A percentile compares a stretch with the other conserved stretches of the same genome.
Conservation (phyloP, 1,284 basidiomycete species). For the Erythrobasidium hasegawianum region DNA sequence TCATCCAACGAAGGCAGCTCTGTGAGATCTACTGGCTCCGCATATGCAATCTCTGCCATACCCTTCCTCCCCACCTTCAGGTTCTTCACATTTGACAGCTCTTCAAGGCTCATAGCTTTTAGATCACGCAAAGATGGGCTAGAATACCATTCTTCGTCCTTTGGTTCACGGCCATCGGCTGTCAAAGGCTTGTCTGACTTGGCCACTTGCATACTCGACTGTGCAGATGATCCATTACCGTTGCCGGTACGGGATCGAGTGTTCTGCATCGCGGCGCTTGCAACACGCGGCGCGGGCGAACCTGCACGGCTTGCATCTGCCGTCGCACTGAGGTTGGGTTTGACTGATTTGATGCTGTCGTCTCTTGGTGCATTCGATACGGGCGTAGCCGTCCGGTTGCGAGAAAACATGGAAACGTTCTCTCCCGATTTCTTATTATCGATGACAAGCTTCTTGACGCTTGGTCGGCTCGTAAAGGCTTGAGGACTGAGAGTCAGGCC, state of each 20-base stretch:
- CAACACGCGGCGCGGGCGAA: not conserved
- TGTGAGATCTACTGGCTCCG: constrained; percentile 88
- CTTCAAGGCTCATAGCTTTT: constrained; percentile 64
- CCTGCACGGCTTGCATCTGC: not conserved
- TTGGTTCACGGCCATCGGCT: constrained; percentile 49
- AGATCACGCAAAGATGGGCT: constrained; percentile 70
- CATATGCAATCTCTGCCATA: constrained; percentile 84
- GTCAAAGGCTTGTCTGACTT: not conserved
- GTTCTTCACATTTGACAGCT: constrained; percentile 64
- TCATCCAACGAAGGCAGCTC: constrained; percentile 72
- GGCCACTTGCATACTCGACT: not conserved
- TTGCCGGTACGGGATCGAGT: not conserved
- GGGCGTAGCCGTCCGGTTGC: constrained; percentile 21
- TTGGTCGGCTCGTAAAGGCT: constrained; percentile 68
- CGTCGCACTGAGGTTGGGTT: not conserved
- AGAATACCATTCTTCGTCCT: constrained; percentile 85
- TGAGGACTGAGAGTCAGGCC: constrained; percentile 53
- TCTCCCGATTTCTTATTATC: constrained; percentile 56
- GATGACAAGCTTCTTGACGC: constrained; percentile 90
- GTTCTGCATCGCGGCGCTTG: not conserved
- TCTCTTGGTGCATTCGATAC: constrained; percentile 1
- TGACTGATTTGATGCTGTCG: not conserved
- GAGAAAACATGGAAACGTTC: constrained; percentile 14
- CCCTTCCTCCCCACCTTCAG: constrained; percentile 86
- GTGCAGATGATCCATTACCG: too few relatives aligned